Base-by-base conservation (phyloP, 352 stramenopile species). In the Pythium grandisporangium region DNA sequence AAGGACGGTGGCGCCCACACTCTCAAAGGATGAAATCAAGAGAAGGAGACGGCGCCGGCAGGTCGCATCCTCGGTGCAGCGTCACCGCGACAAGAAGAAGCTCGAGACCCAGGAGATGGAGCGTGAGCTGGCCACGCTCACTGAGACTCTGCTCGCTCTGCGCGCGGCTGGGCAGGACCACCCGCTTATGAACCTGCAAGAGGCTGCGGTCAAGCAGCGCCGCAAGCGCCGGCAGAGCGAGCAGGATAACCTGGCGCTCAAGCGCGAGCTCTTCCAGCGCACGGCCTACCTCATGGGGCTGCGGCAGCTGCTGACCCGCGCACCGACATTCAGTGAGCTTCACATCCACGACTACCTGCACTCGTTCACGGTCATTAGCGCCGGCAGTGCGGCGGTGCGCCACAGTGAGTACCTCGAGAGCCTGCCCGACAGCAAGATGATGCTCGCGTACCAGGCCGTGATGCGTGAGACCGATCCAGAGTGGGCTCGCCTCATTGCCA, bases 291-390 rank as follows among this genome's bases (percentile, higher is more conserved):
- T 86, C 20, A 53, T 62, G 29, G 72, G 69, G 20, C 75, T 83
- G 60, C 51, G 57, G 5, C 42, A 43, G 3, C 70, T 86, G 47
- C 46, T 51, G 37, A 45, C 48, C 27, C 45, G 54, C 19, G 30
- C 81, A 23, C 65, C 66, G 4, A 55, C 43, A 3, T 64, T 58
- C 5, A 58, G 61, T 17, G 74, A 77, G 35, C 56, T 86, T 17
- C 57, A 83, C 37, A 80, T 86, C 50, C 67, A 86, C 46, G 70
- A 86, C 55, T 83, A 70, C 67, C 66, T 86, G 41, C 70, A 86
- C 56, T 79, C 70, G 54, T 86, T 78, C 53, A 83, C 72, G 10
- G 53, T 64, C 5, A 48, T 86, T 32, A 62, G 56, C 3, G 64
- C 51, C 0, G 33, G 47, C 2, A 57, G 79, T 21, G n/a, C 27